A percentile compares a stretch with the other conserved stretches of the same genome.
Conservation (phyloP, 1,284 basidiomycete species). For the Tranzscheliella williamsii region DNA sequence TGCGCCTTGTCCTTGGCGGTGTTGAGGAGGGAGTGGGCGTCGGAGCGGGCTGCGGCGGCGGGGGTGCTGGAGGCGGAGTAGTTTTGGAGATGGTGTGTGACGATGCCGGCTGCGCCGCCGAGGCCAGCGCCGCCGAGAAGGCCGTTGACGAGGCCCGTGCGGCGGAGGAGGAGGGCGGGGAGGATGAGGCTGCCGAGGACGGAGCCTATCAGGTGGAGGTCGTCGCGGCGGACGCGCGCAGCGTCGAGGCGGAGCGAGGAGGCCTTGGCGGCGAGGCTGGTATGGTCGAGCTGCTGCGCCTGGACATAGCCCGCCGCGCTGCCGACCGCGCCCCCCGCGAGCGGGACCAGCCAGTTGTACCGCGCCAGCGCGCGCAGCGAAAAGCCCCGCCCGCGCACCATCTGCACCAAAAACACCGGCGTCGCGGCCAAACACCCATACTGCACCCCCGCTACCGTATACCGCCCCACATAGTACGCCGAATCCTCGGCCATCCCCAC, state of each 20-base stretch:
- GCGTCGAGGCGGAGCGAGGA: conserved; percentile 17
- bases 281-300: conserved; percentile 20
- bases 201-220: conserved; percentile 52
- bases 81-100: conserved; percentile 40
- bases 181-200: conserved; percentile 50
- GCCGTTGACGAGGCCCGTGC: conserved; percentile 54
- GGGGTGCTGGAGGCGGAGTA: not conserved
- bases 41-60: too few relatives aligned
- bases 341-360: conserved; percentile 50
- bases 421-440: conserved; percentile 49
- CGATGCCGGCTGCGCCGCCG: conserved; percentile 44
- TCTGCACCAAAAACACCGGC: conserved; percentile 43
- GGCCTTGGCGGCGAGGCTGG: conserved; percentile 15
- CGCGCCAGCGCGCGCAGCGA: conserved; percentile 36
- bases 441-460: conserved; percentile 36
- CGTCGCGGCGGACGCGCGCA: conserved; percentile 43
- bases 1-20: conserved; percentile 6
- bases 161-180: conserved; percentile 50
- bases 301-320: conserved; percentile 29
- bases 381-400: conserved; percentile 40
- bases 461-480: conserved; percentile 39
- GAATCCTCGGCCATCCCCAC: conserved; percentile 38
- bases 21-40: not conserved
- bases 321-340: conserved; percentile 32
- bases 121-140: conserved; percentile 53